phyloP scores from a whole-genome alignment of 352 stramenopile genomes.

The Globisporangium camurandrum region DNA sequence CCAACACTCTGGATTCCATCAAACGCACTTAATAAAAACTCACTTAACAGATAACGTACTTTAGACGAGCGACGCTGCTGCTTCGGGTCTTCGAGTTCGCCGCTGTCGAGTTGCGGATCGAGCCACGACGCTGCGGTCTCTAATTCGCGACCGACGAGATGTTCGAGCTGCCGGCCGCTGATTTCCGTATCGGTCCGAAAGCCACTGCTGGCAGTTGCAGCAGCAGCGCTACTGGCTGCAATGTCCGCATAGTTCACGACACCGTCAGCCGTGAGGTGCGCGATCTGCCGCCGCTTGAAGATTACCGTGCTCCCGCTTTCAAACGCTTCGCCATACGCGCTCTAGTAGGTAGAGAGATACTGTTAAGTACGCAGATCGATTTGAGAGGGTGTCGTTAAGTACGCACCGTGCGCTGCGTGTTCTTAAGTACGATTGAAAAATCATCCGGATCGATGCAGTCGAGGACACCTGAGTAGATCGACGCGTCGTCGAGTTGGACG shows the following conservation, averaged over 20 bases:
- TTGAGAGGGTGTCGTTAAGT: no score
- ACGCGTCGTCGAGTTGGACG: slow-evolving; percentile 48
- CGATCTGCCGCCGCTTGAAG: slow-evolving; percentile 61
- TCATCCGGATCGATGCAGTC: slow-evolving; percentile 82
- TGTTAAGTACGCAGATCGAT: no score
- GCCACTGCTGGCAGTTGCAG: slow-evolving; percentile 14
- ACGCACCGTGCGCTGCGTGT: slow-evolving; percentile 37
- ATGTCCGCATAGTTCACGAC: slow-evolving; percentile 54
- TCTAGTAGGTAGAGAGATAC: no score
- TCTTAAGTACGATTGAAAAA: slow-evolving; percentile 80
- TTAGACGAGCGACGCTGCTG: slow-evolving; percentile 33
- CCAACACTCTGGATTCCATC: not conserved
- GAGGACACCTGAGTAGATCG: slow-evolving; percentile 62
- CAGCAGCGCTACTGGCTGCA: slow-evolving; percentile 17
- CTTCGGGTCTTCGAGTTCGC: slow-evolving; percentile 60
- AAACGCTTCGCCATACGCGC: slow-evolving; percentile 35
- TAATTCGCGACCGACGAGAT: slow-evolving; percentile 62
- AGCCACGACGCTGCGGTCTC: slow-evolving; percentile 71
- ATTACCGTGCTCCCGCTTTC: slow-evolving; percentile 69
- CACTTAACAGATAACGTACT: slow-evolving; percentile 9
- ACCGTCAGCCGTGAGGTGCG: slow-evolving; percentile 52
- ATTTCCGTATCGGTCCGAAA: slow-evolving; percentile 91
- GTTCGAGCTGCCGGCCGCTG: slow-evolving; percentile 55
- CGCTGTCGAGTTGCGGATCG: slow-evolving; percentile 69
- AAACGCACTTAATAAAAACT: not conserved